Evolutionary conservation across 176 grass and related monocot species (phyloP).

Genomic region (Eragrostis curvula): DNA sequence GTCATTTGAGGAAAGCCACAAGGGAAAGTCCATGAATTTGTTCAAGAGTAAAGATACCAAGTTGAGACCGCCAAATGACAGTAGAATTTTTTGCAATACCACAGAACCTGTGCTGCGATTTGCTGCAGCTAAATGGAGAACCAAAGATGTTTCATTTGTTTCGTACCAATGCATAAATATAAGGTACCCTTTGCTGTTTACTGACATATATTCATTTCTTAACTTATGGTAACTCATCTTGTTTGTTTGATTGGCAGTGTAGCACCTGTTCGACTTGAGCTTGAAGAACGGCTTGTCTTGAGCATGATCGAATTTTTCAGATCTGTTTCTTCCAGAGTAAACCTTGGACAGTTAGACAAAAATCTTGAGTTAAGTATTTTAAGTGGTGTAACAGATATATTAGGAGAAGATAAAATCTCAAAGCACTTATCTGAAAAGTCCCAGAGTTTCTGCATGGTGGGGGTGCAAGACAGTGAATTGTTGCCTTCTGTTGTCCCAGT

Average conservation of each 20-base stretch:
- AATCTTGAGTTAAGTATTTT: conserved; percentile 66
- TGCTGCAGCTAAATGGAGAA: conserved; percentile 83
- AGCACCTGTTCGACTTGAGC: conserved; percentile 85
- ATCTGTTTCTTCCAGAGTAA: conserved; percentile 79
- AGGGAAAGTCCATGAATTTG: conserved; percentile 63
- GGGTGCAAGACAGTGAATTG: conserved; percentile 48
- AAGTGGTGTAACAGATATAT: conserved; percentile 48
- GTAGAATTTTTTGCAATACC: conserved; percentile 38
- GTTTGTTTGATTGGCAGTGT: conserved; percentile 60
- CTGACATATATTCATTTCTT: conserved; percentile 21
- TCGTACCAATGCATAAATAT: conserved; percentile 86
- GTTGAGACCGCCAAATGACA: conserved; percentile 59
- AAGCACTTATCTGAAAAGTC: conserved; percentile 52
- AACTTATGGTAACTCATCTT: conserved; percentile 40
- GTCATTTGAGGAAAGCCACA: conserved; percentile 79
- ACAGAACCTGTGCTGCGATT: conserved; percentile 63
- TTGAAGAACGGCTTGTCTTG: conserved; percentile 91
- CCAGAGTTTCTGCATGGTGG: conserved; percentile 30
- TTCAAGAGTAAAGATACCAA: conserved; percentile 77
- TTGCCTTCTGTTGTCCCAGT: conserved; percentile 83
- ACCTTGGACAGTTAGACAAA: conserved; percentile 62
- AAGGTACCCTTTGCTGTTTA: conserved; percentile 53
- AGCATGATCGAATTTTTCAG: conserved; percentile 84
- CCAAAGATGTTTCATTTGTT: conserved; percentile 73
- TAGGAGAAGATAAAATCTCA: conserved; percentile 50